A percentile compares a stretch with the other conserved stretches of the same genome.
These are phyloP conservation scores for Cornus florida DNA, from an alignment of 148 eudicot genomes.

Conservation along the genomic window DNA sequence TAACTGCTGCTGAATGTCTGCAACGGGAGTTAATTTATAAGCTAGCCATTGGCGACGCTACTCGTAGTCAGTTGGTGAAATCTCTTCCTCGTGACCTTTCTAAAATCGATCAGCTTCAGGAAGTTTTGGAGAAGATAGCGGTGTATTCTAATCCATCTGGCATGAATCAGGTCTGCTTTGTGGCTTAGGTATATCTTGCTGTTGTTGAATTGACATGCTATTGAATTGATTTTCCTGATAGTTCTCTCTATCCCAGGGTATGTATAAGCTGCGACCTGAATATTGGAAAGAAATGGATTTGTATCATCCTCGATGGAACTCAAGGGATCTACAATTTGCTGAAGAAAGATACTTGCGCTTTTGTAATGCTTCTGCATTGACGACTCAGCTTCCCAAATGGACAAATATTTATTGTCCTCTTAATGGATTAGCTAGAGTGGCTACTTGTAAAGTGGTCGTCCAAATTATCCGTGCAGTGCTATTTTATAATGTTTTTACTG, in stretches of 20 bases:
- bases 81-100: conserved; percentile 83
- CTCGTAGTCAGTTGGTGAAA: conserved; percentile 89
- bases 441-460: conserved; percentile 71
- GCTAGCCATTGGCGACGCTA: conserved; percentile 86
- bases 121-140: conserved; percentile 69
- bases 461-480: conserved; percentile 76
- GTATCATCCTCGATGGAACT: conserved; percentile 92
- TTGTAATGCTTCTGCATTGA: conserved; percentile 76
- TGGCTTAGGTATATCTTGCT: not conserved
- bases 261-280: conserved; percentile 68
- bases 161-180: conserved; percentile 74
- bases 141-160: conserved; percentile 89
- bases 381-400: conserved; percentile 88
- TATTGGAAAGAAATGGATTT: conserved; percentile 93
- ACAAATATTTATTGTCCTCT: conserved; percentile 73
- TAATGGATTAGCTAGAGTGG: conserved; percentile 65
- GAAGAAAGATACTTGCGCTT: conserved; percentile 89
- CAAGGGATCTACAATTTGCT: conserved; percentile 84
- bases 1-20: conserved; percentile 62
- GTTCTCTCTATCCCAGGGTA: conserved; percentile 55
- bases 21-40: conserved; percentile 84
- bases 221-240: conserved; percentile 8
- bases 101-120: conserved; percentile 62
- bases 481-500: conserved; percentile 60
- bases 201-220: conserved; percentile 8